These are phyloP conservation scores for Neostapfia colusana DNA, from an alignment of 176 grass and related monocot genomes.

Conservation along the genomic window DNA sequence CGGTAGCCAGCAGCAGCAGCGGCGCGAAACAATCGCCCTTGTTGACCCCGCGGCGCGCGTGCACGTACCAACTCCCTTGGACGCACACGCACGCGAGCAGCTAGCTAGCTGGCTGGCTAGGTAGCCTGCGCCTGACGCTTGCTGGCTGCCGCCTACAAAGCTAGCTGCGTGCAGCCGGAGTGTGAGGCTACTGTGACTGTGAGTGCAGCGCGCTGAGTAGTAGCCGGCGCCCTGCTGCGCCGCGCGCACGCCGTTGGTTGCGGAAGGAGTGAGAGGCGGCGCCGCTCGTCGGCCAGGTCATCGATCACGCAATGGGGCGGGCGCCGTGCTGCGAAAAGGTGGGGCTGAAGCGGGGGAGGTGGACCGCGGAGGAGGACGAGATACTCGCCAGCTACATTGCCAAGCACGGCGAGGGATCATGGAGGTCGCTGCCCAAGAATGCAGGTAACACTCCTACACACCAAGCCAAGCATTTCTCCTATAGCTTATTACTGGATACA, in stretches of 20 bases:
- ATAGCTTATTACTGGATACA: too few species aligned
- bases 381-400: slow-evolving; percentile 71
- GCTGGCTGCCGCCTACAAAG: background rate
- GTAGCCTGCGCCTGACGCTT: background rate
- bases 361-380: slow-evolving; percentile 87
- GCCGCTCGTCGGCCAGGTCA: background rate
- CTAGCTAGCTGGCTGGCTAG: too few species aligned
- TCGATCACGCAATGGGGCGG: slow-evolving; percentile 60
- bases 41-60: background rate
- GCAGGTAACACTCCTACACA: slow-evolving; percentile 46
- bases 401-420: slow-evolving; percentile 76
- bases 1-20: background rate
- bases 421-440: slow-evolving; percentile 93
- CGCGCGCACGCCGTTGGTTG: too few species aligned
- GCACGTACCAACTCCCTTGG: background rate
- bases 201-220: background rate
- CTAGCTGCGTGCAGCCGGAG: background rate
- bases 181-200: background rate
- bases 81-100: background rate
- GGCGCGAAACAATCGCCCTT: background rate
- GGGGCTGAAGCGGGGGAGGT: slow-evolving; percentile 80
- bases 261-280: too few species aligned
- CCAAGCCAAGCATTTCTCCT: too few species aligned
- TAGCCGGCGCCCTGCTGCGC: too few species aligned
- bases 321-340: slow-evolving; percentile 96